These are phyloP conservation scores for Paspalum notatum DNA, from an alignment of 176 grass and related monocot genomes.

Conservation along the genomic window DNA sequence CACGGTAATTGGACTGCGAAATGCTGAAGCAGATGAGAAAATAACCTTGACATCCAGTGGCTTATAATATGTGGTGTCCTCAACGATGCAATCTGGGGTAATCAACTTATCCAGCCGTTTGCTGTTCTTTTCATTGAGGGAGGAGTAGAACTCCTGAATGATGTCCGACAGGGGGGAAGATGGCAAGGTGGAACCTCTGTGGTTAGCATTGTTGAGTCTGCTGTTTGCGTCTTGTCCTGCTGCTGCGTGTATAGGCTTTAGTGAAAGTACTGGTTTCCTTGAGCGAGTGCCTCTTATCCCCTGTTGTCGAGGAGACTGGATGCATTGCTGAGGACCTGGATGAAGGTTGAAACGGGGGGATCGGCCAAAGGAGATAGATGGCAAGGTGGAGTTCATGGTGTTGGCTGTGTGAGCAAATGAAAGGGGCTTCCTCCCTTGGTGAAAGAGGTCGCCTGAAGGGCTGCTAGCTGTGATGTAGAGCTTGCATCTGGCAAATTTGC, in stretches of 20 bases:
- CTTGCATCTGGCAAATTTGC: slow-evolving; percentile 28
- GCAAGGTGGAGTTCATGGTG: slow-evolving; percentile 47
- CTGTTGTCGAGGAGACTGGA: neutral
- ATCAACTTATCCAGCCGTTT: slow-evolving; percentile 59
- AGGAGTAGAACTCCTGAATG: slow-evolving; percentile 65
- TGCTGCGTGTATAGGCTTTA: slow-evolving; percentile 37
- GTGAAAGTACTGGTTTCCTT: slow-evolving; percentile 7
- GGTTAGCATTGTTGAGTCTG: slow-evolving; percentile 25
- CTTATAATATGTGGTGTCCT: slow-evolving; percentile 61
- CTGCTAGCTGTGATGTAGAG: neutral
- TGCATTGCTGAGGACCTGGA: neutral
- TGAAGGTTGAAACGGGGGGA: slow-evolving; percentile 28
- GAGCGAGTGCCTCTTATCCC: neutral
- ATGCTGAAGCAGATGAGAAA: slow-evolving; percentile 29
- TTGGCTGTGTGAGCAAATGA: slow-evolving; percentile 23
- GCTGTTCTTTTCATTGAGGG: slow-evolving; percentile 66
- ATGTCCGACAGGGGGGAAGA: slow-evolving; percentile 43
- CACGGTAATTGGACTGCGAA: slow-evolving; percentile 1
- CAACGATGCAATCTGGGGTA: slow-evolving; percentile 58
- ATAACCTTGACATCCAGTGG: slow-evolving; percentile 72
- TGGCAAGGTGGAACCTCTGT: slow-evolving; percentile 27
- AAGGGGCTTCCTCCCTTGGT: slow-evolving; percentile 14
- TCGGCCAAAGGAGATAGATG: slow-evolving; percentile 23
- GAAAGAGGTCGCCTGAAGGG: slow-evolving; percentile 3
- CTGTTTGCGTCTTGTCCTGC: slow-evolving; percentile 15